Conservation (phyloP, 805 yeast species). For the Candida tibetensis region DNA sequence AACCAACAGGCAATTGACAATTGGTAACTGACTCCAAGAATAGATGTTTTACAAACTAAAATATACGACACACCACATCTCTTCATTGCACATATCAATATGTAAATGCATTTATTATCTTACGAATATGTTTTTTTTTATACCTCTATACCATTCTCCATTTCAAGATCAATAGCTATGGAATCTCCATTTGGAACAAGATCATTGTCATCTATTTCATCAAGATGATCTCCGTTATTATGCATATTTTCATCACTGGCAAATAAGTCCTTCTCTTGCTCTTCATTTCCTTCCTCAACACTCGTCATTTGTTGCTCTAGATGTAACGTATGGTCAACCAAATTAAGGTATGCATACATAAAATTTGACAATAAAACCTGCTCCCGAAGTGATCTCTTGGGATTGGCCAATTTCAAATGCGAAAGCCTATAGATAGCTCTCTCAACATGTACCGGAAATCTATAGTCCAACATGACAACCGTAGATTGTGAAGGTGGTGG, state of each 20-base stretch:
- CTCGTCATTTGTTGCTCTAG: conserved; percentile 54
- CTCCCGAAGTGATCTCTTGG: conserved; percentile 84
- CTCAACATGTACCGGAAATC: conserved; percentile 94
- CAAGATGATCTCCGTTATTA: conserved; percentile 6
- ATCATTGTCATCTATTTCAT: conserved; percentile 13
- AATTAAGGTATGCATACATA: conserved; percentile 94
- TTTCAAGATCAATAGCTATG: conserved; percentile 21
- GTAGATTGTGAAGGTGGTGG: conserved; percentile 80
- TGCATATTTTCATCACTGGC: conserved; percentile 7
- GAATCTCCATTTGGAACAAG: conserved; percentile 9
- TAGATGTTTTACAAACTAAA: too few species aligned
- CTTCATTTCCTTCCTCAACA: conserved; percentile 6
- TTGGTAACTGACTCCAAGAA: too few species aligned
- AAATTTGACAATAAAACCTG: conserved; percentile 92
- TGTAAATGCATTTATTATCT: too few species aligned
- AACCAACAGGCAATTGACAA: too few species aligned
- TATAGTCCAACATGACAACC: conserved; percentile 72
- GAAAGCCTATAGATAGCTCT: conserved; percentile 91
- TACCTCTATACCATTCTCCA: conserved; percentile 5
- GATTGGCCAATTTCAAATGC: conserved; percentile 90
- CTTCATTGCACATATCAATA: too few species aligned
- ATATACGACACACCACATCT: too few species aligned
- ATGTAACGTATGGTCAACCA: conserved; percentile 88
- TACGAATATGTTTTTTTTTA: too few species aligned
- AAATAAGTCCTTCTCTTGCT: conserved; percentile 10